Evolutionary conservation across 1,139 yeast genomes (phyloP), one percentile per base, ranked within the genome.

Genomic region (Sugiyamaella castrensis): DNA sequence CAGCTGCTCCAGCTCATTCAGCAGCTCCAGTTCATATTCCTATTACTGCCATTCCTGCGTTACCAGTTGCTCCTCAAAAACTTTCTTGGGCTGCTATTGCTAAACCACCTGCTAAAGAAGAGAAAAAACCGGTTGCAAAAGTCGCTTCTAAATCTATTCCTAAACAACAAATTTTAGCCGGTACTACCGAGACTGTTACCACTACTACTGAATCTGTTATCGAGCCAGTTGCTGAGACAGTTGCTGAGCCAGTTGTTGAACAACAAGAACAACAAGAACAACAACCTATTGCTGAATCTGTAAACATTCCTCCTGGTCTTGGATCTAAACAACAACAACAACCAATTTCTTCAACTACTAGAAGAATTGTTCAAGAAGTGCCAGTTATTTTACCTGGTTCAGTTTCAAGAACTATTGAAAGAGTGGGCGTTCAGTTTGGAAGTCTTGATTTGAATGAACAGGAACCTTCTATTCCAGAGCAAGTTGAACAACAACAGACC

Each of bases 361-460:
- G 42, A 24, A 40, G 46, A 39, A 41, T 26, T 43, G 40, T 68
- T 71, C 81, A 63, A 57, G 74, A 72, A 34, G 73, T 72, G 41
- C 78, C 84, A 56, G 92, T 85, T 53, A 82, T 84, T 46, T 77
- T 85, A 63, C 92, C 92, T 57, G 64, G 62, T 16, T 67, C 75
- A 37, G 48, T 45, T 13, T 64, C 62, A 34, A 65, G 74, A 42
- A 79, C 76, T 61, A 71, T 74, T 54, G 77, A 77, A 60, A 73
- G 79, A 51, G 81, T 81, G 45, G 87, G 86, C 57, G 84, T 83
- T 48, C 83, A 85, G 47, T 84, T 84, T 61, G 88, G 89, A 47
- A 79, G 85, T 13, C 73, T 81, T 66, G 71, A 80, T 36, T 70
- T 69, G 37, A 62, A 64, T 41, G 58, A 56, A 54, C 57, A 56